These are phyloP conservation scores for Pseudonitzschia pungens DNA, from an alignment of 108 stramenopile genomes.

Conservation along the genomic window DNA sequence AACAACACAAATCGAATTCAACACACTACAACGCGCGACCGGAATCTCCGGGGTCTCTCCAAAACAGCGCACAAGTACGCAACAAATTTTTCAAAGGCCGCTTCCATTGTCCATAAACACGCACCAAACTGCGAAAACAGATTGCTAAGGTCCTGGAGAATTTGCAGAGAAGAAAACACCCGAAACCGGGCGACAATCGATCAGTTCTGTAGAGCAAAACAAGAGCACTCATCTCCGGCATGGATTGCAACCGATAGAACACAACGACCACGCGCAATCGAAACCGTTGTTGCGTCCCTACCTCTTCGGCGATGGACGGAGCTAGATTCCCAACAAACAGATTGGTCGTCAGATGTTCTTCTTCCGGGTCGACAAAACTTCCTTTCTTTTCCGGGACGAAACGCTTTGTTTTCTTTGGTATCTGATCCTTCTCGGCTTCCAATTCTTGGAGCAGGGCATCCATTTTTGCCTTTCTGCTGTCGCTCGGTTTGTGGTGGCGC, in stretches of 20 bases:
- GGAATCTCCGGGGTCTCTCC: background rate
- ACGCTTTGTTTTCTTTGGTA: constrained; percentile 2
- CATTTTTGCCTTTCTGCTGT: constrained; percentile 70
- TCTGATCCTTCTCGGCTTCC: constrained; percentile 40
- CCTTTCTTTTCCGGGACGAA: constrained; percentile 63
- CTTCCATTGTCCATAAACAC: background rate
- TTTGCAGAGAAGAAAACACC: too few relatives aligned
- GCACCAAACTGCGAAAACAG: constrained; percentile 87
- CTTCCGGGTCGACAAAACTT: constrained; percentile 69
- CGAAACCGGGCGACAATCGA: too few relatives aligned
- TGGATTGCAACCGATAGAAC: too few relatives aligned
- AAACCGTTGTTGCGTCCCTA: too few relatives aligned
- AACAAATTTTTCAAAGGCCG: background rate
- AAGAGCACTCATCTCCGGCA: too few relatives aligned
- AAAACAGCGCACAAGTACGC: constrained; percentile 6
- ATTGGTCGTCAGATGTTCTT: constrained; percentile 82
- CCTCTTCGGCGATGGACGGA: constrained; percentile 86
- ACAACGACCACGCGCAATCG: constrained; percentile 4
- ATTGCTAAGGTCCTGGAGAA: constrained; percentile 35
- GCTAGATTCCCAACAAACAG: constrained; percentile 87
- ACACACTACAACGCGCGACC: background rate
- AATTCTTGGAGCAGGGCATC: constrained; percentile 75
- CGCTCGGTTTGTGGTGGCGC: constrained; percentile 52
- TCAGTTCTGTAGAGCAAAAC: too few relatives aligned
- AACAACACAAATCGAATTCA: constrained; percentile 21